Base-by-base conservation (phyloP, 352 stramenopile genomes). In the Globisporangium parvum region DNA sequence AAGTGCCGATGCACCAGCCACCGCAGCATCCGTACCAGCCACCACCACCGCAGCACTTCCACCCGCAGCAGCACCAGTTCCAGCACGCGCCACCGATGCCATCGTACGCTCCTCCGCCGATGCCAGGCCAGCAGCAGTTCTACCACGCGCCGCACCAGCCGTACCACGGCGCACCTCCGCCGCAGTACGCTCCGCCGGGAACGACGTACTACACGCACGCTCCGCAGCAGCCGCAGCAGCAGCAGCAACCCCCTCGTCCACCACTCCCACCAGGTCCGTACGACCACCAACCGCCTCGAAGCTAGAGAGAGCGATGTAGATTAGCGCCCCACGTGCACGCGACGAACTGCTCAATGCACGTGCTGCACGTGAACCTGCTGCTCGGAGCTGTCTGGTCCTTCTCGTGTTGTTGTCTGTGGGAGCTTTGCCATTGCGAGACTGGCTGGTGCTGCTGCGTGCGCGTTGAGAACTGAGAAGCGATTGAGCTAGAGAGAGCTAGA, bases 201-300 rank as follows among this genome's bases (percentile, higher is more conserved):
- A 47, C 41, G 33, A 28, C 18, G 15, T 56, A 56, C 20, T 63
- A 58, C 33, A 37, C 31, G 6, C 41, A 28, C 15, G 45, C 39
- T 2, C 55, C 75, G 21, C 64, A 69, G 17, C 70, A 74, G 39
- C 71, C n/a, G n/a, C n/a, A n/a, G 5, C 55, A 73, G 21, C 64
- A 69, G 17, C 70, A 74, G 39, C 71, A 71, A 18, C 55, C 37
- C 21, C 55, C 42, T 14, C 60, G 46, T n/a, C 69, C 60, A 3
- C 62, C 74, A 31, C 68, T 76, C 6, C 70, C 70, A 54, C 62
- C 59, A 47, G 67, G 67, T 24, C 51, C 67, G 35, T 77, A 71
- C 48, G 64, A 79, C 31, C 60, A 70, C 33, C 53, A 52, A 40
- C 66, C 59, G 44, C 66, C 42, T 23, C 48, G 53, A 39, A 56